A percentile compares a stretch with the other conserved stretches of the same genome.
These are phyloP conservation scores for Candida dajiaensis DNA, from an alignment of 805 yeast genomes.

Conservation along the genomic window DNA sequence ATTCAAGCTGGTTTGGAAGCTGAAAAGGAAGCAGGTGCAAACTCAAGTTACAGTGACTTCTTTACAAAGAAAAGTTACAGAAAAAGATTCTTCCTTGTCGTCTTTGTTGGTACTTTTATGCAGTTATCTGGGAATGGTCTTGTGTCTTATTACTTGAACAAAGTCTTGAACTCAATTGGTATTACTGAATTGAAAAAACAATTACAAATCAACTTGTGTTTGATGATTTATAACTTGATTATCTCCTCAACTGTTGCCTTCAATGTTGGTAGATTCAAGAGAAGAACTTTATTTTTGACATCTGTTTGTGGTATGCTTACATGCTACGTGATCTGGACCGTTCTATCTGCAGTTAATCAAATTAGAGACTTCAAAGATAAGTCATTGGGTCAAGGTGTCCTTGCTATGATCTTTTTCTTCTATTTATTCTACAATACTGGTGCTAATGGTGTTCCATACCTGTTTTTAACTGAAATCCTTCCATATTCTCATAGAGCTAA, in stretches of 20 bases:
- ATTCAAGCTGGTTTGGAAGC: constrained; percentile 33
- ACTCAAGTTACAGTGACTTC: constrained; percentile 33
- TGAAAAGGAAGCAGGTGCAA: constrained; percentile 29
- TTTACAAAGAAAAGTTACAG: constrained; percentile 27
- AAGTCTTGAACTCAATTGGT: constrained; percentile 48
- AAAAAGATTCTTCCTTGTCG: constrained; percentile 33
- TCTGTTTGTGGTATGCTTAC: constrained; percentile 32
- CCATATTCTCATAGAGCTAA: constrained; percentile 27
- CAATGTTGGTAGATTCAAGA: constrained; percentile 22
- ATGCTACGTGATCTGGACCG: constrained; percentile 36
- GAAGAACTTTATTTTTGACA: constrained; percentile 33
- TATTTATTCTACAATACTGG: constrained; percentile 35
- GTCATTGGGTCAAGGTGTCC: constrained; percentile 37
- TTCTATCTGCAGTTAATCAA: constrained; percentile 39
- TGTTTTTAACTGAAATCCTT: constrained; percentile 38
- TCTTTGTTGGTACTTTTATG: constrained; percentile 30
- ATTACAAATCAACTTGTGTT: constrained; percentile 42
- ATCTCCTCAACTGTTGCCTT: constrained; percentile 23
- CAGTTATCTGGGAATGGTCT: constrained; percentile 47
- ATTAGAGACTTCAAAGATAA: constrained; percentile 33
- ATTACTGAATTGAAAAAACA: constrained; percentile 39
- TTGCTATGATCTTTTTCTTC: constrained; percentile 44
- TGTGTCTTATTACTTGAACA: constrained; percentile 43
- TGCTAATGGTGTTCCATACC: constrained; percentile 38
- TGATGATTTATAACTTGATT: constrained; percentile 39